These are phyloP conservation scores for Setaria viridis DNA, from an alignment of 202 grass and related monocot species.

Conservation along the genomic window DNA sequence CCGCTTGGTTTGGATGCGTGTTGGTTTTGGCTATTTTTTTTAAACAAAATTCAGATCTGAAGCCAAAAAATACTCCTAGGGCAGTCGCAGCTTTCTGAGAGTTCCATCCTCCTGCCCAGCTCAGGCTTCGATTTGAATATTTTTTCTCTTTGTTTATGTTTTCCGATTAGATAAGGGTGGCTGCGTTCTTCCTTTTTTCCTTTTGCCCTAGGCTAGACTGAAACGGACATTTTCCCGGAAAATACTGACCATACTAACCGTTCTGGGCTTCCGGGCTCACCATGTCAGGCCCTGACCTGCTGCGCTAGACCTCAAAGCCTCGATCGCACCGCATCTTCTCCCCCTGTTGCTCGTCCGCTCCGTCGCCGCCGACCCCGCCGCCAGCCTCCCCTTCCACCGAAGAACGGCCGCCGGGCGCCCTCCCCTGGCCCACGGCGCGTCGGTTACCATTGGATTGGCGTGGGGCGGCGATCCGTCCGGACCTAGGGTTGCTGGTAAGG, in stretches of 20 bases:
- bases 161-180: no score
- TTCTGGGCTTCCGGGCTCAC: constrained; percentile 8
- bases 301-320: constrained; percentile 39
- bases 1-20: neutral
- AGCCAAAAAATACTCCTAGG: neutral
- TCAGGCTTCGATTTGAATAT: neutral
- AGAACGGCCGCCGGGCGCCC: neutral
- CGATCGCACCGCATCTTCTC: constrained; percentile 36
- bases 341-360: constrained; percentile 12
- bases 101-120: neutral
- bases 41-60: neutral
- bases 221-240: neutral
- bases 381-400: neutral
- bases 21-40: neutral
- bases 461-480: constrained; percentile 40
- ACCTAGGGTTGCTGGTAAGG: constrained; percentile 42
- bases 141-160: neutral
- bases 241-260: neutral
- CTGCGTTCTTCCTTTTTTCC: neutral
- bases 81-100: neutral
- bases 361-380: constrained; percentile 20
- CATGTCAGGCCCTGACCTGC: constrained; percentile 29
- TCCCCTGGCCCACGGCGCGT: neutral
- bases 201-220: no score
- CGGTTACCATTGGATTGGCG: neutral